Base-by-base conservation (phyloP, 2,329 filamentous ascomycete genomes). In the Fusarium verticillioides region DNA sequence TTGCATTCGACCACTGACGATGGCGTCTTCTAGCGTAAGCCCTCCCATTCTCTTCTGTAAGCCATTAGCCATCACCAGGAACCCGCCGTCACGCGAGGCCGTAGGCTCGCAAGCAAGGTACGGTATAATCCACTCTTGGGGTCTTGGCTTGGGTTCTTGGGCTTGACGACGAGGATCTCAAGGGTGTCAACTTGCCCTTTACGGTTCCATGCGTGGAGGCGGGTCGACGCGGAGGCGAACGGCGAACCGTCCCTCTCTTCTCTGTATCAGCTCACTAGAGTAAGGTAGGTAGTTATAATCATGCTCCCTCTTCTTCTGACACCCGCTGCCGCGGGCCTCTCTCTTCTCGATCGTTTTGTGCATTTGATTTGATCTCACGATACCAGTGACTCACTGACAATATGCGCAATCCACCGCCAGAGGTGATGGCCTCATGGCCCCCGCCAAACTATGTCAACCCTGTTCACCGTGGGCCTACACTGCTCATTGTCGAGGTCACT, bases 371-470 rank as follows among this genome's bases (percentile, higher is more conserved):
- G 23, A 44, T 46, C 15, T 50, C 21, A 43, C 53, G 52, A 21
- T 60, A 61, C 30, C 43, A 57, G 42, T 57, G 50, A 32, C 63
- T 30, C 13, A 74, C 44, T 47, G 30, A 34, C 30, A 34, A 57
- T 13, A 83, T 83, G 82, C 79, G 82, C 49, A 72, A 79, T 39
- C 82, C 83, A 47, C 82, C 83, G 18, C 63, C 74, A 11, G 79
- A 82, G 40, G 80, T 84, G 42, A 58, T 79, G 58, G 78, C 78
- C 54, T 66, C 76, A 46, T 85, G 84, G 84, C 84, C 84, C 19
- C 37, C 43, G 26, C 79, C 83, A 15, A 83, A 84, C 68, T 82
- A 82, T 63, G 72, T 76, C 56, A 62, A 84, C 57, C 84, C 84
- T 7, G 78, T 79, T 23, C 80, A 78, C 7, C 80, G 83, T 54